Evolutionary conservation across 2,329 filamentous ascomycete genomes (phyloP).

Genomic region (Trichoderma hamatum): DNA sequence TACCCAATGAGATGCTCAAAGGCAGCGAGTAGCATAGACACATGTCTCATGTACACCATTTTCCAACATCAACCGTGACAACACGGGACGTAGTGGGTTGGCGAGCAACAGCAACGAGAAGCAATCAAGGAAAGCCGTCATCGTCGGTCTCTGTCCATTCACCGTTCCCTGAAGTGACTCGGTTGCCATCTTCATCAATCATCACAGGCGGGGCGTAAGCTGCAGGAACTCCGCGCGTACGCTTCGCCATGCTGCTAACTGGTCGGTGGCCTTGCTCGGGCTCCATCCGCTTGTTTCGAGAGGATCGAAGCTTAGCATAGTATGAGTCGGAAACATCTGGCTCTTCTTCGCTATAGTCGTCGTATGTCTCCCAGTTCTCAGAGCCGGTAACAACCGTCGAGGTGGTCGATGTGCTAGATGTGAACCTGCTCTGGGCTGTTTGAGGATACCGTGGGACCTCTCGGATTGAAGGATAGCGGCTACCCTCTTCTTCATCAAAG

Average conservation of each 20-base stretch:
- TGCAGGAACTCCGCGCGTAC: constrained; percentile 57
- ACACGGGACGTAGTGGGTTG: neutral
- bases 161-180: constrained; percentile 65
- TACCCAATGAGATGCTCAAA: neutral
- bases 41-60: constrained; percentile 14
- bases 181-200: constrained; percentile 62
- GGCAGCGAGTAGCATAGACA: constrained; percentile 14
- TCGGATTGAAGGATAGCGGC: constrained; percentile 49
- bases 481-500: constrained; percentile 37
- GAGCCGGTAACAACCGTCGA: constrained; percentile 80
- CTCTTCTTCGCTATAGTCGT: constrained; percentile 78
- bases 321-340: constrained; percentile 77
- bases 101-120: neutral
- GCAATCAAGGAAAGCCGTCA: constrained; percentile 50
- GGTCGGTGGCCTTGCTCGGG: constrained; percentile 51
- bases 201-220: constrained; percentile 52
- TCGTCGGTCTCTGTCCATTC: constrained; percentile 73
- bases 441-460: constrained; percentile 44
- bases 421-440: constrained; percentile 61
- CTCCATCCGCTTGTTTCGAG: constrained; percentile 65
- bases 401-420: constrained; percentile 65
- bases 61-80: neutral
- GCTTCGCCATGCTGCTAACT: constrained; percentile 54
- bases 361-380: constrained; percentile 98
- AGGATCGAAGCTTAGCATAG: constrained; percentile 74